These are phyloP conservation scores for Rhazya stricta DNA, from an alignment of 257 asterid genomes.

Conservation along the genomic window DNA sequence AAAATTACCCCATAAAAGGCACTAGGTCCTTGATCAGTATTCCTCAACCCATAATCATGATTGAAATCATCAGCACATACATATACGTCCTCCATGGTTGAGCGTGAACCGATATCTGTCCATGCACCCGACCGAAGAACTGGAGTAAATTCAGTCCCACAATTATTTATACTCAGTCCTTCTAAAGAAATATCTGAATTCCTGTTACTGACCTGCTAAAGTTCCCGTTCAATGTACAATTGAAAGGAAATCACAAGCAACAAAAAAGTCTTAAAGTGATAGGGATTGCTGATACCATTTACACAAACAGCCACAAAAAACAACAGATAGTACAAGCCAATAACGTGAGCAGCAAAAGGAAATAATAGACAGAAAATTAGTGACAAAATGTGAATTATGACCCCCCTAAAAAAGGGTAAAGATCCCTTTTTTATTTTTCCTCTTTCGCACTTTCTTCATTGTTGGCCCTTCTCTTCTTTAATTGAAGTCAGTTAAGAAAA, in stretches of 20 bases:
- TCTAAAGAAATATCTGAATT: slow-evolving; percentile 32
- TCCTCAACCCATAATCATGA: slow-evolving; percentile 40
- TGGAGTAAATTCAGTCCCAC: slow-evolving; percentile 43
- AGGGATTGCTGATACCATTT: background rate
- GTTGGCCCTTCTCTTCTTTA: background rate
- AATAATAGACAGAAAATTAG: background rate
- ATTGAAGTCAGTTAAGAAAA: background rate
- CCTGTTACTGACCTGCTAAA: slow-evolving; percentile 53
- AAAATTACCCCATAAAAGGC: slow-evolving; percentile 89
- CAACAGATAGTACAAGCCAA: background rate
- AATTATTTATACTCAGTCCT: slow-evolving; percentile 36
- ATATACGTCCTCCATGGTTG: slow-evolving; percentile 80
- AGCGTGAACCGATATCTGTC: slow-evolving; percentile 78
- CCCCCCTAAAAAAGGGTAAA: background rate
- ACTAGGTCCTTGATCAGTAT: slow-evolving; percentile 34
- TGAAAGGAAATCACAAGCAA: slow-evolving; percentile 2
- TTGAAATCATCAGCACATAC: slow-evolving; percentile 66
- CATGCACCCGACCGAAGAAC: slow-evolving; percentile 86
- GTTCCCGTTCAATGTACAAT: slow-evolving; percentile 14
- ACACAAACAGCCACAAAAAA: background rate
- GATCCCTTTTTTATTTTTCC: no score
- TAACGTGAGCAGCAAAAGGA: background rate
- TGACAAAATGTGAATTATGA: background rate
- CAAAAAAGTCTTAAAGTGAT: background rate
- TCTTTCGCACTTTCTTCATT: background rate